Percentiles rank a stretch among this genome's conserved stretches.
Evolutionary conservation across 2,329 filamentous ascomycete genomes (phyloP).

Genomic region (Botrytis medusae): DNA sequence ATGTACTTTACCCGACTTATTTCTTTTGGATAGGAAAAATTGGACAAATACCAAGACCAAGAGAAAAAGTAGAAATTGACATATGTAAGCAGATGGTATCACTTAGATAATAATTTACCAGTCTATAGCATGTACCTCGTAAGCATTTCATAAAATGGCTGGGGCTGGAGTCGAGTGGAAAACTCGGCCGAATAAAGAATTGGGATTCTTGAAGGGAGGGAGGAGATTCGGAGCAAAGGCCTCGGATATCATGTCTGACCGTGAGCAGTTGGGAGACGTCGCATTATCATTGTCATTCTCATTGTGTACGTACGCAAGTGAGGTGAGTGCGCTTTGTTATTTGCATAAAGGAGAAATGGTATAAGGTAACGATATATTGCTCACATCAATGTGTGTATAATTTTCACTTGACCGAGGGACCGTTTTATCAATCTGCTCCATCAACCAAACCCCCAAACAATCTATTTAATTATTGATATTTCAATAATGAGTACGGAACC

Average conservation of each 20-base stretch:
- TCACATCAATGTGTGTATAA: not conserved
- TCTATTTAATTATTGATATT: not conserved
- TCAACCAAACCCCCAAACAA: not conserved
- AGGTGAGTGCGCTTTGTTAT: not conserved
- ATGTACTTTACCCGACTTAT: not conserved
- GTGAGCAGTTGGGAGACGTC: not conserved
- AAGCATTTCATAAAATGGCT: constrained; percentile 6
- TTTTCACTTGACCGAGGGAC: not conserved
- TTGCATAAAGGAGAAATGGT: not conserved
- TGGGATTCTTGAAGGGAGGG: not conserved
- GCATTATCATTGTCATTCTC: not conserved
- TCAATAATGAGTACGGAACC: not conserved
- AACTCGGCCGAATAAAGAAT: constrained; percentile 14
- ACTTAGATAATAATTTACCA: not conserved
- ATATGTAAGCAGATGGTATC: not conserved
- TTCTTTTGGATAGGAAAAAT: not conserved
- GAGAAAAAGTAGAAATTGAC: not conserved
- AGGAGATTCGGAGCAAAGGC: not conserved
- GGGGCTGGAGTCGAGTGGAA: not conserved
- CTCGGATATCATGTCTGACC: not conserved
- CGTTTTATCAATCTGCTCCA: not conserved
- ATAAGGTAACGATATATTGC: not conserved
- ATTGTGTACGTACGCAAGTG: too few species aligned
- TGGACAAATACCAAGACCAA: not conserved
- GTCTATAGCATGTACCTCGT: too few species aligned